phyloP scores from a whole-genome alignment of 1,284 basidiomycete genomes.

The Cutaneotrichosporon sp. region DNA sequence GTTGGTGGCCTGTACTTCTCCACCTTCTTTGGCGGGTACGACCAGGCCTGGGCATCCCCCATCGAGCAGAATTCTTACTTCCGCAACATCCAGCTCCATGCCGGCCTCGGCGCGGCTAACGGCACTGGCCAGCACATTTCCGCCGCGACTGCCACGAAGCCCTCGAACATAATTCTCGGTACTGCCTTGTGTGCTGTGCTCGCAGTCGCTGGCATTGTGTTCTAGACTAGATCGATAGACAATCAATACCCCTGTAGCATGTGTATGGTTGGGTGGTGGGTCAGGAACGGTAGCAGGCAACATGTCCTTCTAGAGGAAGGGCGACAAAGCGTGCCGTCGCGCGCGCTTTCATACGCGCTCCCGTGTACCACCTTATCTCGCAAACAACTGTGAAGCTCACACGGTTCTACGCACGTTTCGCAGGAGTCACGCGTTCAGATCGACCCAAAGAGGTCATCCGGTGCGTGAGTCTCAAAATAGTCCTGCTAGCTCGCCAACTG shows the following conservation, averaged over 20 bases:
- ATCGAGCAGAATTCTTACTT: constrained; percentile 44
- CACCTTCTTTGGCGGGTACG: constrained; percentile 50
- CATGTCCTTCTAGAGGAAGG: too few relatives aligned
- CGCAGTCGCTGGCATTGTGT: constrained; percentile 1
- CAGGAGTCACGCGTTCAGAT: too few relatives aligned
- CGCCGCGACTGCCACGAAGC: neutral
- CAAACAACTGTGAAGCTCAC: too few relatives aligned
- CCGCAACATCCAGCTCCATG: constrained; percentile 40
- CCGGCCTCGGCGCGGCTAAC: constrained; percentile 32
- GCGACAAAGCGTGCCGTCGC: too few relatives aligned
- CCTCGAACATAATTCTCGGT: neutral
- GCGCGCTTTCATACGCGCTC: too few relatives aligned
- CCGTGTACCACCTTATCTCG: too few relatives aligned
- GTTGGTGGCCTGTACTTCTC: constrained; percentile 47
- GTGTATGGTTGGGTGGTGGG: too few relatives aligned
- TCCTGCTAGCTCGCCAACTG: too few relatives aligned
- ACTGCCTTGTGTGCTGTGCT: neutral
- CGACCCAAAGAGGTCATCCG: too few relatives aligned
- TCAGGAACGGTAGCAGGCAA: too few relatives aligned
- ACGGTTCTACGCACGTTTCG: too few relatives aligned
- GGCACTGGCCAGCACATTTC: constrained; percentile 1
- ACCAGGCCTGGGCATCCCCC: constrained; percentile 42
- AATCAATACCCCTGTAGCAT: neutral
- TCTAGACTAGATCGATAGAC: constrained; percentile 1
- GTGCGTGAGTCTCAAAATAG: too few relatives aligned